A percentile compares a stretch with the other conserved stretches of the same genome.
phyloP scores from a whole-genome alignment of 2,329 filamentous ascomycete genomes.

The Aspergillus sp. region DNA sequence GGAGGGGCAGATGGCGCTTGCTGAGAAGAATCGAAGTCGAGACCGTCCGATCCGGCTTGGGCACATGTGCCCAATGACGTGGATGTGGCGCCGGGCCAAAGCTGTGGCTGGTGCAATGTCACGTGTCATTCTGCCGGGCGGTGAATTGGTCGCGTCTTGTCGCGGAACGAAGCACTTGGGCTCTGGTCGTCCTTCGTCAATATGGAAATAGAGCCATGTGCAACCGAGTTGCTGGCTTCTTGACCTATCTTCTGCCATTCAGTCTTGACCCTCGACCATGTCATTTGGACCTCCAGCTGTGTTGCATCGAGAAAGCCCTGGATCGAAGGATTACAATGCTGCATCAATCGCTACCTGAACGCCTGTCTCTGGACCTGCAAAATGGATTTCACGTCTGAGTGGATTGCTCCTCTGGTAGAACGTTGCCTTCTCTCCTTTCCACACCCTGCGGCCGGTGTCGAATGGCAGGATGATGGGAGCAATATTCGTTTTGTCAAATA shows the following conservation, averaged over 20 bases:
- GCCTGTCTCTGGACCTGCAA: slow-evolving; percentile 7
- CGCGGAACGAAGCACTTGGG: too few relatives aligned
- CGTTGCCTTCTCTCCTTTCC: slow-evolving; percentile 13
- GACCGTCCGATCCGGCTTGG: too few relatives aligned
- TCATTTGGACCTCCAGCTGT: too few relatives aligned
- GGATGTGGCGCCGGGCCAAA: slow-evolving; percentile 14
- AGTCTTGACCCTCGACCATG: too few relatives aligned
- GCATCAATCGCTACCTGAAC: slow-evolving; percentile 1
- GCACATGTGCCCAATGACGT: slow-evolving; percentile 22
- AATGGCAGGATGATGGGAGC: slow-evolving; percentile 25
- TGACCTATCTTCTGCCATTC: too few relatives aligned
- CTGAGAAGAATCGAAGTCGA: too few relatives aligned
- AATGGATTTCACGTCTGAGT: slow-evolving; percentile 16
- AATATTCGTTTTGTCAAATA: slow-evolving; percentile 21
- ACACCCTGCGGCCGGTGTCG: slow-evolving; percentile 5
- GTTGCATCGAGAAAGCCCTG: not conserved
- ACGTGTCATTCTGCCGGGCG: too few relatives aligned
- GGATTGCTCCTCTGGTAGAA: slow-evolving; percentile 18
- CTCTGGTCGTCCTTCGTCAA: too few relatives aligned
- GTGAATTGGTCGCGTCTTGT: too few relatives aligned
- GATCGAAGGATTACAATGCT: slow-evolving; percentile 2
- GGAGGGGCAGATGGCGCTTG: too few relatives aligned
- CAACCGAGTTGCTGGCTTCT: too few relatives aligned
- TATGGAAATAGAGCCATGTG: not conserved
- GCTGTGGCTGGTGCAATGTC: slow-evolving; percentile 9